Percentiles rank a stretch among this genome's conserved stretches.
phyloP scores from a whole-genome alignment of 2,329 filamentous ascomycete species.

The Westerdykella ornata region DNA sequence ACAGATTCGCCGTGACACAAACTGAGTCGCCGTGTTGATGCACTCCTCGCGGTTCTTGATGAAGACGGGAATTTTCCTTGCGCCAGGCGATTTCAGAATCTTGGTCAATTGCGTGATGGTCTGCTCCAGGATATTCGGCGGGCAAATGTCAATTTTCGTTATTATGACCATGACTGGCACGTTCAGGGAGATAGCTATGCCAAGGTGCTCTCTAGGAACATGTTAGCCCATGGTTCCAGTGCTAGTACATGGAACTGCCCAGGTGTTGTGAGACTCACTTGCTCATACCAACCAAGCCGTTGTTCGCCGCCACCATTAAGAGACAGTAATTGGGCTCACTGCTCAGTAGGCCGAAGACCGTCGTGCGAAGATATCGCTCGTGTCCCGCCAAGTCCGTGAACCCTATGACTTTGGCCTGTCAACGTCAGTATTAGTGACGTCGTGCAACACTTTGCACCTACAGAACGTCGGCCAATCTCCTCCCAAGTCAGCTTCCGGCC shows the following conservation, averaged over 20 bases:
- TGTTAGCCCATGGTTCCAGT: conserved; percentile 3
- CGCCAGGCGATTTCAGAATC: conserved; percentile 89
- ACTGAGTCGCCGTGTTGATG: conserved; percentile 91
- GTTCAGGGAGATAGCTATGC: conserved; percentile 88
- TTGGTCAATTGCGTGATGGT: conserved; percentile 86
- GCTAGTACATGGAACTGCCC: neutral
- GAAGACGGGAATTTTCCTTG: conserved; percentile 91
- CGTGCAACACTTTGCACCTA: conserved; percentile 16
- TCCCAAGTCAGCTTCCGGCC: conserved; percentile 92
- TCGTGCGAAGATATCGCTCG: conserved; percentile 90
- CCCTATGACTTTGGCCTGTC: conserved; percentile 78
- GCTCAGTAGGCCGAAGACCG: conserved; percentile 88
- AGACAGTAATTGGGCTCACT: conserved; percentile 96
- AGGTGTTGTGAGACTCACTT: conserved; percentile 50
- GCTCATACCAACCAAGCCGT: conserved; percentile 94
- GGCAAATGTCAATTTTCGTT: conserved; percentile 98
- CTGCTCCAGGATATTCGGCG: conserved; percentile 88
- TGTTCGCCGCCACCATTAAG: conserved; percentile 97
- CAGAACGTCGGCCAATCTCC: conserved; percentile 88
- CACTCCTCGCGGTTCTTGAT: conserved; percentile 88
- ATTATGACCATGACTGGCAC: conserved; percentile 97
- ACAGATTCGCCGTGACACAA: conserved; percentile 90
- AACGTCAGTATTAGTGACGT: conserved; percentile 8
- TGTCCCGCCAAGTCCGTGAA: conserved; percentile 95
- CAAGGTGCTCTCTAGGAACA: conserved; percentile 66